Conservation (phyloP, 176 grass and related monocot species). For the Phoenix dactylifera region DNA sequence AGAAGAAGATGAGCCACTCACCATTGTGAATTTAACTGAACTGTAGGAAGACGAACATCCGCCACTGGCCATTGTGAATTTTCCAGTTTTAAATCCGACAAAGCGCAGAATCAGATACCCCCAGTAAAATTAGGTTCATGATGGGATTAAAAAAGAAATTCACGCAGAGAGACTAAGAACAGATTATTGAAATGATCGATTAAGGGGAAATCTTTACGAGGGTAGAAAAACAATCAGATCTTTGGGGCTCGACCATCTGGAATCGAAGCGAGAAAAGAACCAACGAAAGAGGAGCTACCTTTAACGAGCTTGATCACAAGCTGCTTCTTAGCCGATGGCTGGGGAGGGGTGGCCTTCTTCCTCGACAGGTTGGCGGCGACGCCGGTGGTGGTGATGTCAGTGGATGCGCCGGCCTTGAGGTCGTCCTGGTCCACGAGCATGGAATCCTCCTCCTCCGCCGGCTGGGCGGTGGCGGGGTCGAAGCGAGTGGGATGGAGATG, state of each 20-base stretch:
- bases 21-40: too few species aligned
- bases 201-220: too few species aligned
- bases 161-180: too few species aligned
- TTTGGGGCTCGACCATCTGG: neutral
- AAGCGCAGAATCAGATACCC: too few species aligned
- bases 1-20: too few species aligned
- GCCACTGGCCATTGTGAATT: too few species aligned
- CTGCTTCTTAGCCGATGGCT: constrained; percentile 74
- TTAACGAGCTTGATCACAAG: constrained; percentile 81
- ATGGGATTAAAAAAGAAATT: too few species aligned
- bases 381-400: constrained; percentile 19
- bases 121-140: too few species aligned
- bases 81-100: too few species aligned
- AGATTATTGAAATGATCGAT: too few species aligned
- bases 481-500: constrained; percentile 10
- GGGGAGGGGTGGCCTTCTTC: constrained; percentile 87
- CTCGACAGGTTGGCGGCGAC: constrained; percentile 78
- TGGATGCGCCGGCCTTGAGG: constrained; percentile 5
- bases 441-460: constrained; percentile 54
- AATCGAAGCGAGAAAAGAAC: constrained; percentile 1
- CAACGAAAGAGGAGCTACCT: constrained; percentile 23
- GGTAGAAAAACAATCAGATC: neutral
- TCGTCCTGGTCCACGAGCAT: constrained; percentile 62
- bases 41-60: too few species aligned
- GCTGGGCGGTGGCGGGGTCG: constrained; percentile 5